Evolutionary conservation across 1,139 yeast species (phyloP).

Genomic region (Taiozyma onychis): DNA sequence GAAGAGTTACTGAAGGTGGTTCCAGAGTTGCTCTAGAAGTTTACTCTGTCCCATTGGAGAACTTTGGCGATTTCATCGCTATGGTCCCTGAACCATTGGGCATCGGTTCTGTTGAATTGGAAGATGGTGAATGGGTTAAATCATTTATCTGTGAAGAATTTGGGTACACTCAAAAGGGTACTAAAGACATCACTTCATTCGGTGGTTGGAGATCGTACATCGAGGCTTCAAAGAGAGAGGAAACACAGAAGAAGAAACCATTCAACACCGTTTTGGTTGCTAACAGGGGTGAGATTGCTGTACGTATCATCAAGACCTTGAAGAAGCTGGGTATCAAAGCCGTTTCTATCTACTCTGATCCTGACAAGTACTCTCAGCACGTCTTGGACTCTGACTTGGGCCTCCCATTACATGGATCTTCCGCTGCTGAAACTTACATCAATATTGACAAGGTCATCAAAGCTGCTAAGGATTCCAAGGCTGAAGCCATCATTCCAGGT

Average conservation of each 20-base stretch:
- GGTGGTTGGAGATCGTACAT: constrained; percentile 88
- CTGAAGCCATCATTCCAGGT: constrained; percentile 95
- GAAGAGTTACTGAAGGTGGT: constrained; percentile 52
- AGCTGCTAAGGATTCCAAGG: constrained; percentile 78
- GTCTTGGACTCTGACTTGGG: constrained; percentile 78
- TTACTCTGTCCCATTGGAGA: constrained; percentile 72
- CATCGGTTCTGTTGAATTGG: constrained; percentile 84
- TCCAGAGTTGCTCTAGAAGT: constrained; percentile 66
- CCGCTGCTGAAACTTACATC: constrained; percentile 89
- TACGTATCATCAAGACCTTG: constrained; percentile 82
- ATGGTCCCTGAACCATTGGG: constrained; percentile 95
- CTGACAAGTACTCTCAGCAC: constrained; percentile 85
- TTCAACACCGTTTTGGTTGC: constrained; percentile 87
- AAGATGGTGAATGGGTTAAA: constrained; percentile 76
- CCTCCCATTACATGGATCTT: constrained; percentile 68
- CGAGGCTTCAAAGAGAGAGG: constrained; percentile 26
- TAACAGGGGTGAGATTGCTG: constrained; percentile 97
- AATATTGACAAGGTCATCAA: constrained; percentile 75
- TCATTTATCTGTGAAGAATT: constrained; percentile 91
- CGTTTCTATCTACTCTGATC: constrained; percentile 86
- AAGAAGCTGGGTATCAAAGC: constrained; percentile 73
- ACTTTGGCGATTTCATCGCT: constrained; percentile 74
- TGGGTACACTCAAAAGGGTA: constrained; percentile 68
- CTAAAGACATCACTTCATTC: constrained; percentile 70
- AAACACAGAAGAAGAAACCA: constrained; percentile 40